Percentiles rank a stretch among this genome's conserved stretches.
Evolutionary conservation across 805 yeast genomes (phyloP).

Genomic region (Lipomyces sp.): DNA sequence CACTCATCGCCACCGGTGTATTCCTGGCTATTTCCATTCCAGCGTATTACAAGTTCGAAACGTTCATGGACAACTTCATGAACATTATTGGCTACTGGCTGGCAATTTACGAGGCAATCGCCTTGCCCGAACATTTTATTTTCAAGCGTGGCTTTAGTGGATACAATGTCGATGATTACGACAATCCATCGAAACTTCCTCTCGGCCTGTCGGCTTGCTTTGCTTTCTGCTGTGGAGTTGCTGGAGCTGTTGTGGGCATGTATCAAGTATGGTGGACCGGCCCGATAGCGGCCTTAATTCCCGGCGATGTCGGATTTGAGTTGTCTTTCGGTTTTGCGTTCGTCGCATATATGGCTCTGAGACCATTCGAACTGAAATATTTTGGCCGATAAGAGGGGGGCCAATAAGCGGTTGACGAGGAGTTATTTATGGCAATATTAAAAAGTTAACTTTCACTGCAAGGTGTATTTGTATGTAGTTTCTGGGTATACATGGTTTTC

Average conservation of each 20-base stretch:
- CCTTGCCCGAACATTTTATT: slow-evolving; percentile 81
- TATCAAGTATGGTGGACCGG: slow-evolving; percentile 83
- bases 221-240: slow-evolving; percentile 82
- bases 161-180: slow-evolving; percentile 67
- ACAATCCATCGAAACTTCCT: slow-evolving; percentile 64
- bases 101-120: slow-evolving; percentile 78
- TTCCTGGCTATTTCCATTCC: slow-evolving; percentile 89
- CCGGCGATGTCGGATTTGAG: slow-evolving; percentile 90
- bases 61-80: slow-evolving; percentile 85
- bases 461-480: too few relatives aligned
- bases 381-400: slow-evolving; percentile 46
- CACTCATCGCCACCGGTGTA: slow-evolving; percentile 70
- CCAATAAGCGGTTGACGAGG: too few relatives aligned
- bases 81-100: slow-evolving; percentile 88
- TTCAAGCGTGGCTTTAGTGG: slow-evolving; percentile 63
- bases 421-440: too few relatives aligned
- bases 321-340: slow-evolving; percentile 70
- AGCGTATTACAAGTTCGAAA: slow-evolving; percentile 73
- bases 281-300: slow-evolving; percentile 60
- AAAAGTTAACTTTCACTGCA: too few relatives aligned
- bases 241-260: slow-evolving; percentile 89
- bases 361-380: slow-evolving; percentile 72
- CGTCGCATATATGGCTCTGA: slow-evolving; percentile 58
- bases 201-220: slow-evolving; percentile 76
- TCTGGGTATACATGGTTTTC: too few relatives aligned